Conservation (phyloP, 306 rosid species). For the Trifolium pratense region DNA sequence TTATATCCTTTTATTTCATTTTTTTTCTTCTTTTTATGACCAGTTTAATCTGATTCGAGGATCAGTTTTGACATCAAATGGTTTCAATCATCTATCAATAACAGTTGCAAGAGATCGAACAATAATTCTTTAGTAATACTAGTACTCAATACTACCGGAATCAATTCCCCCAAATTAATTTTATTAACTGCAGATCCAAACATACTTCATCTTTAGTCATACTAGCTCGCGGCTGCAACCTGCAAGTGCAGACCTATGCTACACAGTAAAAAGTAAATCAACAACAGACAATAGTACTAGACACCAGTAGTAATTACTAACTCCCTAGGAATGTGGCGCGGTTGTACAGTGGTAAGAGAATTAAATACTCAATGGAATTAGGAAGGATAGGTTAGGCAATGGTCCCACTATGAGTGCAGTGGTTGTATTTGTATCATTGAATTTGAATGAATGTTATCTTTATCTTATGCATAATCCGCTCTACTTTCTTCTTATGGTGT, state of each 20-base stretch:
- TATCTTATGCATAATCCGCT: constrained; percentile 10
- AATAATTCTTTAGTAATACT: too few relatives aligned
- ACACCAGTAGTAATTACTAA: not conserved
- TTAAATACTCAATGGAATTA: not conserved
- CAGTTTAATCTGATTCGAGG: too few relatives aligned
- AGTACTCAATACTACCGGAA: too few relatives aligned
- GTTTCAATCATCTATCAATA: too few relatives aligned
- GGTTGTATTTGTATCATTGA: constrained; percentile 9
- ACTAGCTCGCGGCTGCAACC: not conserved
- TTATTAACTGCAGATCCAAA: too few relatives aligned
- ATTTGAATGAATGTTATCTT: constrained; percentile 1
- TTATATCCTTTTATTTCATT: too few relatives aligned
- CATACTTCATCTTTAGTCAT: not conserved
- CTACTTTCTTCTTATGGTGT: constrained; percentile 6
- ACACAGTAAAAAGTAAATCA: not conserved
- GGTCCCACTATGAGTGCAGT: not conserved
- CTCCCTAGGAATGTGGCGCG: constrained; percentile 7
- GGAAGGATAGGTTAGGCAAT: constrained; percentile 14
- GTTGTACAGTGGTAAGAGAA: constrained; percentile 4
- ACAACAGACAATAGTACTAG: not conserved
- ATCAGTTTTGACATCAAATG: too few relatives aligned
- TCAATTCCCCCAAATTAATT: too few relatives aligned
- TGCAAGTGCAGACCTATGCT: constrained; percentile 11
- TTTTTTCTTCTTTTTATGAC: too few relatives aligned
- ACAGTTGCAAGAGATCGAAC: too few relatives aligned